phyloP scores from a whole-genome alignment of 2,329 filamentous ascomycete genomes.

The Botrytis cinerea region DNA sequence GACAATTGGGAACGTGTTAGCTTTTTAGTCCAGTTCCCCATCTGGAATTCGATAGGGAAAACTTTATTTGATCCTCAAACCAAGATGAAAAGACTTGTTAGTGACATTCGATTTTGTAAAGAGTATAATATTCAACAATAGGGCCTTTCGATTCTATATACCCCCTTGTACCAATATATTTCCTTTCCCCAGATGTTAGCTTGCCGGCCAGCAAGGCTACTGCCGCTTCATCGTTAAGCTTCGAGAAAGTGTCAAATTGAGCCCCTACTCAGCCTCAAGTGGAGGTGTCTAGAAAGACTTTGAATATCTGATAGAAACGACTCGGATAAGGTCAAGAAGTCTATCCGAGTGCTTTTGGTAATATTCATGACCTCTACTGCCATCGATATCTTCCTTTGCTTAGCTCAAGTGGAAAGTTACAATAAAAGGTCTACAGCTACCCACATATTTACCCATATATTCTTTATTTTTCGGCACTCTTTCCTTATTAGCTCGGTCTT shows the following conservation, averaged over 20 bases:
- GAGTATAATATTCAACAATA: neutral
- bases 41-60: neutral
- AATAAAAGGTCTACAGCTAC: neutral
- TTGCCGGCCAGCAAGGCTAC: neutral
- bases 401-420: neutral
- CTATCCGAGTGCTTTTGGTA: neutral
- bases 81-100: neutral
- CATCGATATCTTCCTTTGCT: neutral
- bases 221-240: neutral
- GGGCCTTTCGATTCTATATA: too few relatives aligned
- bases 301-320: neutral
- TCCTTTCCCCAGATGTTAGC: neutral
- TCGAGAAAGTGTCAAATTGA: neutral
- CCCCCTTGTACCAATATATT: neutral
- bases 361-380: neutral
- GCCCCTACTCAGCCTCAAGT: slow-evolving; percentile 4
- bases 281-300: neutral
- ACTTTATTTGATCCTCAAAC: neutral
- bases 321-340: slow-evolving; percentile 8
- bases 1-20: neutral
- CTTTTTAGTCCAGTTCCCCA: neutral
- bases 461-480: neutral
- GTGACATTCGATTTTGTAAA: neutral
- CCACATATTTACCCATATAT: neutral
- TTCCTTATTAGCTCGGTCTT: neutral